Evolutionary conservation across 768 basidiomycete species (phyloP), one percentile per base, ranked within the genome.

Genomic region (Lyophyllum semitale): DNA sequence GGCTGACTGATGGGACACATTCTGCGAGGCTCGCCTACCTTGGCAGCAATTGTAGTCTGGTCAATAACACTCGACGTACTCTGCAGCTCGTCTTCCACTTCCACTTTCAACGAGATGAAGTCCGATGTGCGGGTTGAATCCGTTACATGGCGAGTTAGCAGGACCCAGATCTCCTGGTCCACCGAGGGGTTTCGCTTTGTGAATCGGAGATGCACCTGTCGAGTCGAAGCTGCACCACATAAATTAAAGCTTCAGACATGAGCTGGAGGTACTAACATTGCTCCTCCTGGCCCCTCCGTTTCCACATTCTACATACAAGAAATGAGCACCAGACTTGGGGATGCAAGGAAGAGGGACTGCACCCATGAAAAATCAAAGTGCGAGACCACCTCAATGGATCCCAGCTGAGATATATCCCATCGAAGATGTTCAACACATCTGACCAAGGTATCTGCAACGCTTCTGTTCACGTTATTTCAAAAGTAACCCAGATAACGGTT

Each of bases 381-480:
- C 77, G 69, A 2, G 73, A 59, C 72, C 92, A 89, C 2, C 82
- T 73, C 0, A 46, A 59, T 0, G 94, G 91, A 67, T 94, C 79
- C 96, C 96, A 98, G 65, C 89, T 96, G 32, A 91, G 66, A 69
- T 94, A 93, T 35, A 96, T 69, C 2, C 89, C 84, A 32, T 92
- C 86, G 59, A 98, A 98, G 0, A 82, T 71, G 6, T 81, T 75
- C 41, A 93, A 80, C 9, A 89, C 78, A 35, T 86, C 83, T 15
- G 88, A 81, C 95, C 95, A 98, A 0, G 85, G 78, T 50, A 97
- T 81, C 8, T 73, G 71, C 13, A 89, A 70, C 23, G 74, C 68
- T 49, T 78, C 82, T 85, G 41, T 4, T 49, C 20, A 61, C 42
- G 42, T 30, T 4, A 43, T 17, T 54, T 30, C 43, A 15, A 37